A percentile compares a stretch with the other conserved stretches of the same genome.
Conservation (phyloP, 2,329 filamentous ascomycete species). For the Apiospora arundinis region DNA sequence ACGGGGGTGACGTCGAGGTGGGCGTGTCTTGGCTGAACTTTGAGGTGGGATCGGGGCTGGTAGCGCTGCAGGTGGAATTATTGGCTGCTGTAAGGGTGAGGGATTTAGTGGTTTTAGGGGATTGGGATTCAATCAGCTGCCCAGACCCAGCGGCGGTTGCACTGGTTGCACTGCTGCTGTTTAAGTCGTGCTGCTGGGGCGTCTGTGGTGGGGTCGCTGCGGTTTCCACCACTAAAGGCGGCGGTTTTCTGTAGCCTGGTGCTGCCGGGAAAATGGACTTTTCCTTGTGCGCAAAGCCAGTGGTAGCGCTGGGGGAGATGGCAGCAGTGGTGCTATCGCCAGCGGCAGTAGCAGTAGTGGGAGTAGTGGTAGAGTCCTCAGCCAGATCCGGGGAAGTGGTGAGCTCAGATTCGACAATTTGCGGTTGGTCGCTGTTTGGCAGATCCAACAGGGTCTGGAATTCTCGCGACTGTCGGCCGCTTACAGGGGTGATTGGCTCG, state of each 20-base stretch:
- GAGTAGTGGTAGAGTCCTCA: not conserved
- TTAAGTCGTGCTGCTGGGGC: constrained; percentile 1
- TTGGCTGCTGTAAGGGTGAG: constrained; percentile 22
- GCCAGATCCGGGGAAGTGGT: constrained; percentile 21
- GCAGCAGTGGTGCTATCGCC: not conserved
- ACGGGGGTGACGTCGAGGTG: constrained; percentile 21
- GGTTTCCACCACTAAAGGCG: constrained; percentile 23
- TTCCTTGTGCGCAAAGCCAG: not conserved
- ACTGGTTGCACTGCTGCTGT: constrained; percentile 4
- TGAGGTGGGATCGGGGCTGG: constrained; percentile 3
- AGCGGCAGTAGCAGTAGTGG: not conserved
- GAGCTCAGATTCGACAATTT: not conserved
- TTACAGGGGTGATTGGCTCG: constrained; percentile 68
- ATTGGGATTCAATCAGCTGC: constrained; percentile 19
- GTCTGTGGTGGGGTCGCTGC: constrained; percentile 24
- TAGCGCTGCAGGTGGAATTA: constrained; percentile 1
- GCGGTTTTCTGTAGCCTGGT: constrained; percentile 8
- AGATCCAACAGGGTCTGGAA: constrained; percentile 47
- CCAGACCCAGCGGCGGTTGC: not conserved
- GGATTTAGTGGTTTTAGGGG: constrained; percentile 22
- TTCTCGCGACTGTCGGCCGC: constrained; percentile 61
- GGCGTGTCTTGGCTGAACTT: constrained; percentile 7
- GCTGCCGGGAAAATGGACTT: not conserved
- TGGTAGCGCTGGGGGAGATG: not conserved
- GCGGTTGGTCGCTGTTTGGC: constrained; percentile 1